Evolutionary conservation across 768 basidiomycete genomes (phyloP).

Genomic region (Suillus clintonianus): DNA sequence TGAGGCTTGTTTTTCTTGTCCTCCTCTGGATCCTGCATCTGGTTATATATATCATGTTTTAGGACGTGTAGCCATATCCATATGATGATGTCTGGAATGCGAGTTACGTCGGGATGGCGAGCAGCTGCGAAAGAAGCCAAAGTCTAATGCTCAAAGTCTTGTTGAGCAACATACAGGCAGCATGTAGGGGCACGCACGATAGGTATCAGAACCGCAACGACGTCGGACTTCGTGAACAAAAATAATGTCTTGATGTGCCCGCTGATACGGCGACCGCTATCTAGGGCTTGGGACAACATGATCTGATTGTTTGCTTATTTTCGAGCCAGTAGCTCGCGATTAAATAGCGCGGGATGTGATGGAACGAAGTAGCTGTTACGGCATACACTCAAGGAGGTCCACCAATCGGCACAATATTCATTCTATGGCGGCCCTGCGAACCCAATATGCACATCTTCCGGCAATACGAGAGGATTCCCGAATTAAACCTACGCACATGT

Average conservation of each 20-base stretch:
- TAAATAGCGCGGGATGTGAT: background rate
- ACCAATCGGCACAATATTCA: no score
- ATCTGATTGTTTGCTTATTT: background rate
- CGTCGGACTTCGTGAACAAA: slow-evolving; percentile 9
- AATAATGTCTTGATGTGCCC: slow-evolving; percentile 13
- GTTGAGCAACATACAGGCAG: background rate
- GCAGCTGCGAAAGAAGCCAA: slow-evolving; percentile 24
- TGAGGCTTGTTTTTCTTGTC: slow-evolving; percentile 39
- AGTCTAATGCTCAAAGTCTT: slow-evolving; percentile 16
- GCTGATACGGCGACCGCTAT: background rate
- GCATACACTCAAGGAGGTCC: no score
- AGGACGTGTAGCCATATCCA: slow-evolving; percentile 44
- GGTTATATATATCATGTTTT: slow-evolving; percentile 39
- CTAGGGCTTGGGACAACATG: slow-evolving; percentile 2
- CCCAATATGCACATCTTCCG: no score
- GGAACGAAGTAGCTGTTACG: no score
- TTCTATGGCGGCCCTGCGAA: no score
- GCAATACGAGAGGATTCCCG: no score
- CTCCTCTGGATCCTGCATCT: slow-evolving; percentile 34
- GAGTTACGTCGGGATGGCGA: slow-evolving; percentile 9
- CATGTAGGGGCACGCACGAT: background rate
- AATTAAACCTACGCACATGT: no score
- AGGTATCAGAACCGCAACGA: slow-evolving; percentile 5
- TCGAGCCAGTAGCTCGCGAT: background rate
- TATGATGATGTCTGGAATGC: slow-evolving; percentile 21